Percentiles rank a stretch among this genome's conserved stretches.
These are phyloP conservation scores for Trypanosoma caninum DNA, from an alignment of 208 protist species.

Conservation along the genomic window DNA sequence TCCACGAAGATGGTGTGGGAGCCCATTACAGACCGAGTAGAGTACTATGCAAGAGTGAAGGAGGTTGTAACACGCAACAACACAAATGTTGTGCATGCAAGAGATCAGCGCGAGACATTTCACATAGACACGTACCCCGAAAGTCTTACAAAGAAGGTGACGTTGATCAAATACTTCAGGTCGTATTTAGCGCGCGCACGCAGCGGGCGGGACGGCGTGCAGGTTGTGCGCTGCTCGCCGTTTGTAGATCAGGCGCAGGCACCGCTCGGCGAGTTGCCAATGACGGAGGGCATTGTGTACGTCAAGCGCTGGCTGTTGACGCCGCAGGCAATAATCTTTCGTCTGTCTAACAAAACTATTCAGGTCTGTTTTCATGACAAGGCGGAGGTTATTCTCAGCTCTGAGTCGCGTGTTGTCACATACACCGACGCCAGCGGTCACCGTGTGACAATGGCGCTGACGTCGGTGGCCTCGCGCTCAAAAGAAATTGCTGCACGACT, in stretches of 20 bases:
- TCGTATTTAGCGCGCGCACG: conserved; percentile 61
- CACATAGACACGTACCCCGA: conserved; percentile 67
- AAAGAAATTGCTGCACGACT: conserved; percentile 30
- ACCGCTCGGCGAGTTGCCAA: conserved; percentile 47
- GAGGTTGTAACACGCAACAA: conserved; percentile 30
- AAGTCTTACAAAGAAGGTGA: conserved; percentile 95
- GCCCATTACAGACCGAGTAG: conserved; percentile 55
- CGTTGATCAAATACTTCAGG: conserved; percentile 96
- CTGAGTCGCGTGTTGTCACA: conserved; percentile 85
- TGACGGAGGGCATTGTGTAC: conserved; percentile 80
- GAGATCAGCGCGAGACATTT: conserved; percentile 76
- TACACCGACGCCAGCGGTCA: conserved; percentile 51
- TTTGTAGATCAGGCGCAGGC: conserved; percentile 28
- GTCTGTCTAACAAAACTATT: conserved; percentile 93
- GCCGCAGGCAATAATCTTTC: conserved; percentile 93
- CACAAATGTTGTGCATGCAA: conserved; percentile 39
- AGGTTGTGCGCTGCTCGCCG: conserved; percentile 61
- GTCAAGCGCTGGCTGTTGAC: conserved; percentile 95
- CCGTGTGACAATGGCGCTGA: conserved; percentile 21
- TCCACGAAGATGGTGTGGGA: conserved; percentile 94
- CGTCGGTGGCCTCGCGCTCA: conserved; percentile 17
- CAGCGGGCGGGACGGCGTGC: conserved; percentile 39
- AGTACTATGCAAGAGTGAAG: conserved; percentile 80
- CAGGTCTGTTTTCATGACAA: conserved; percentile 95
- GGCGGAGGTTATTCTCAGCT: conserved; percentile 92